These are phyloP conservation scores for Termitomyces sp. DNA, from an alignment of 768 basidiomycete species.

Conservation along the genomic window DNA sequence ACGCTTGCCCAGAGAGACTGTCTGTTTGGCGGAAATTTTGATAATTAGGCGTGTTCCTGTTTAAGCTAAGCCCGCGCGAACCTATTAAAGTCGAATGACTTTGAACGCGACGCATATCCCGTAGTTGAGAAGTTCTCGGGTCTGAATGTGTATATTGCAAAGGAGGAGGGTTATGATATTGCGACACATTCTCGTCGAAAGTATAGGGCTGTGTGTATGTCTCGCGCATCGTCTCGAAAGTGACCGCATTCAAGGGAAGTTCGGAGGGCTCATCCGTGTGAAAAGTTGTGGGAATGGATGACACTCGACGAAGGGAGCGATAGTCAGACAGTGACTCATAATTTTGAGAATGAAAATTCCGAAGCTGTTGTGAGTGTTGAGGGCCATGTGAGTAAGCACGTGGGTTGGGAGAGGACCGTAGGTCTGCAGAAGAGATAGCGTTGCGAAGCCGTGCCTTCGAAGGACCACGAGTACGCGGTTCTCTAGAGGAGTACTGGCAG, in stretches of 20 bases:
- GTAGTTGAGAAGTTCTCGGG: slow-evolving; percentile 10
- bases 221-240: slow-evolving; percentile 7
- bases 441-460: slow-evolving; percentile 24
- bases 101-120: slow-evolving; percentile 20
- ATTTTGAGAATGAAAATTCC: slow-evolving; percentile 3
- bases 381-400: slow-evolving; percentile 6
- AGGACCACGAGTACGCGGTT: slow-evolving; percentile 29
- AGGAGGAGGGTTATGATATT: background rate
- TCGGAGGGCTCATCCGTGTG: slow-evolving; percentile 4
- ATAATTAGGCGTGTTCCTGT: slow-evolving; percentile 4
- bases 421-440: slow-evolving; percentile 20
- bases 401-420: slow-evolving; percentile 11
- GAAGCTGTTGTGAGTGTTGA: slow-evolving; percentile 5
- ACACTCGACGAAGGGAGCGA: slow-evolving; percentile 11
- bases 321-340: slow-evolving; percentile 4
- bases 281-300: slow-evolving; percentile 13
- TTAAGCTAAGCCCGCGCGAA: slow-evolving; percentile 5
- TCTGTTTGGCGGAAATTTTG: background rate
- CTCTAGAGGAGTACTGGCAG: slow-evolving; percentile 44
- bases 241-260: background rate
- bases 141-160: slow-evolving; percentile 7
- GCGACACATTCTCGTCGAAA: background rate
- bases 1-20: slow-evolving; percentile 3
- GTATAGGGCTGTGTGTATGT: slow-evolving; percentile 4
- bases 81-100: slow-evolving; percentile 20